Conservation (phyloP, 2,329 filamentous ascomycete genomes). For the Talaromyces sp. region DNA sequence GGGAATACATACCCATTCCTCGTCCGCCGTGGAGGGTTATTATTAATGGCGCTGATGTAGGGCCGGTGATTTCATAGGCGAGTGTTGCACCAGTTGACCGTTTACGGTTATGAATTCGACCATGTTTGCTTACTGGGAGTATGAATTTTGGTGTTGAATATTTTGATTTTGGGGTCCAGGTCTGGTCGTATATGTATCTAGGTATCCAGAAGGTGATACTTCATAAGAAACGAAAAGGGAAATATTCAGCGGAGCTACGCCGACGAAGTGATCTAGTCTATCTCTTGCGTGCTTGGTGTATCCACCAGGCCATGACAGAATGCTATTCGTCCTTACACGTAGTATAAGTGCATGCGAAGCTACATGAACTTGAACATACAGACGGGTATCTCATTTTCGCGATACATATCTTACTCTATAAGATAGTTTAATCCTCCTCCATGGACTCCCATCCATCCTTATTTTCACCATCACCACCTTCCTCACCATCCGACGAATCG, state of each 20-base stretch:
- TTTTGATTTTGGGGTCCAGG: background rate
- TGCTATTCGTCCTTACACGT: too few relatives aligned
- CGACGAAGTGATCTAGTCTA: background rate
- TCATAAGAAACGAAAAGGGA: background rate
- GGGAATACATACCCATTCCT: background rate
- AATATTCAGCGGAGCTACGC: background rate
- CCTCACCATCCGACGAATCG: constrained; percentile 65
- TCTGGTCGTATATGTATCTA: background rate
- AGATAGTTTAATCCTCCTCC: constrained; percentile 48
- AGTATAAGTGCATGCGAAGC: too few relatives aligned
- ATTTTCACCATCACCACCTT: constrained; percentile 51
- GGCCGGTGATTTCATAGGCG: background rate
- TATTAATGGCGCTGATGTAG: background rate
- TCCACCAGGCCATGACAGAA: background rate
- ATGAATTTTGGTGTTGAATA: background rate
- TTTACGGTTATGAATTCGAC: background rate
- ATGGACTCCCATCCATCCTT: constrained; percentile 55
- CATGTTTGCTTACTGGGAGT: background rate
- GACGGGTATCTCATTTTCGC: constrained; percentile 10
- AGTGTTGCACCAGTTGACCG: background rate
- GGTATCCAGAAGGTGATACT: background rate
- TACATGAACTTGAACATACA: background rate
- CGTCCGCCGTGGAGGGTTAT: background rate
- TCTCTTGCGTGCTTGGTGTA: background rate
- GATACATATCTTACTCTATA: background rate